Conservation (phyloP, 345 rosid genomes). For the Pugionium cornutum region DNA sequence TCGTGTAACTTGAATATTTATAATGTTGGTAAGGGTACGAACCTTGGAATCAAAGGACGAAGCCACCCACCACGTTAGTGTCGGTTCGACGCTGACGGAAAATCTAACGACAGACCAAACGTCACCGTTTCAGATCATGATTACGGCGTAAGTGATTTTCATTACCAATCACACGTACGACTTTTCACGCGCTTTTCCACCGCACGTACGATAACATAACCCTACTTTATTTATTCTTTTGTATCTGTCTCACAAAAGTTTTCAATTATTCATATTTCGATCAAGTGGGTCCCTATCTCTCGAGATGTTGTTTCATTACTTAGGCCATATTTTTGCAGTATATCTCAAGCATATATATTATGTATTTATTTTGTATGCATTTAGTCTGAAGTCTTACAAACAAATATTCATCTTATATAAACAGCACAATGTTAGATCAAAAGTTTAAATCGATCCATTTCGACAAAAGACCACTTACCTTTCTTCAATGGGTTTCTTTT, state of each 20-base stretch:
- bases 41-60: no score
- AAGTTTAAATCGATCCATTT: slow-evolving; percentile 27
- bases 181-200: slow-evolving; percentile 24
- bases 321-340: background rate
- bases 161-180: slow-evolving; percentile 25
- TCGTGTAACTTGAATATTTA: no score
- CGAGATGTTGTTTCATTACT: background rate
- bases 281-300: background rate
- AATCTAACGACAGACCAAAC: no score
- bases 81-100: no score
- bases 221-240: background rate
- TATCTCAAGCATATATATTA: background rate
- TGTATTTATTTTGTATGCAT: slow-evolving; percentile 3
- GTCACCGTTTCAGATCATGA: no score
- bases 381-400: slow-evolving; percentile 9
- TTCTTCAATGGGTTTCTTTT: background rate
- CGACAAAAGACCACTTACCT: slow-evolving; percentile 14
- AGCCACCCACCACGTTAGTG: no score
- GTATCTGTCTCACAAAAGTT: slow-evolving; percentile 1
- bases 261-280: slow-evolving; percentile 1
- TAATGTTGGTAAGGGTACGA: no score
- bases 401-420: slow-evolving; percentile 7
- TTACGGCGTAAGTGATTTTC: no score
- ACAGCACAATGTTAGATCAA: slow-evolving; percentile 21
- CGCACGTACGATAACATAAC: slow-evolving; percentile 24